Conservation (phyloP, 202 grass and related monocot species). For the Carex sylvatica region DNA sequence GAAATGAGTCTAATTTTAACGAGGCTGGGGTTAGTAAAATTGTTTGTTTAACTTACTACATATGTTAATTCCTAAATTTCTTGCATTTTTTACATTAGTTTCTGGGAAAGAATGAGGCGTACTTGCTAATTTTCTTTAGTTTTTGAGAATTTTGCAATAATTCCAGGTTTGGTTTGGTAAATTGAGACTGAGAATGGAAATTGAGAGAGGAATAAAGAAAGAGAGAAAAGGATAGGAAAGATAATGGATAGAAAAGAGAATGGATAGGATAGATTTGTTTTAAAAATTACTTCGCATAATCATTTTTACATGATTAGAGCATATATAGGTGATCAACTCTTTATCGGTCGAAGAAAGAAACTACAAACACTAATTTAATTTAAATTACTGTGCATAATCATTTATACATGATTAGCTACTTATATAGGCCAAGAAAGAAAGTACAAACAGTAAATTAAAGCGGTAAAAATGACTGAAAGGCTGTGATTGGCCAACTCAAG, state of each 20-base stretch:
- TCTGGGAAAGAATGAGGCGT: background rate
- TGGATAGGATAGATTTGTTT: background rate
- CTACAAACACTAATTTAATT: background rate
- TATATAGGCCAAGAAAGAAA: background rate
- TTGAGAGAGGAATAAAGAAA: background rate
- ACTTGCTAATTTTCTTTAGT: background rate
- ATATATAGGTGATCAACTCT: background rate
- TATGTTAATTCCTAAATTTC: background rate
- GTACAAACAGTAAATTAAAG: background rate
- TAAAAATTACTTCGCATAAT: background rate
- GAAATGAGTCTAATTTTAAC: conserved; percentile 94
- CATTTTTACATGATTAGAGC: background rate
- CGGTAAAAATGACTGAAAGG: too few relatives aligned
- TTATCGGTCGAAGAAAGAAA: background rate
- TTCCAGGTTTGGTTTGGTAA: background rate
- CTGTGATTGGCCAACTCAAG: too few relatives aligned
- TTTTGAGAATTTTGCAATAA: background rate
- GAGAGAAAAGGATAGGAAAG: background rate
- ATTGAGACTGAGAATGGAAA: background rate
- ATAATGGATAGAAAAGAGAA: background rate
- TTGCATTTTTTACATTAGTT: background rate
- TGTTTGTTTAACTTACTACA: background rate
- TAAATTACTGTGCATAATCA: background rate
- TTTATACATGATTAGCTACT: background rate
- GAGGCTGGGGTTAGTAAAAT: conserved; percentile 67